Base-by-base conservation (phyloP, 495 filamentous ascomycete species). In the Apiosordaria backusii region DNA sequence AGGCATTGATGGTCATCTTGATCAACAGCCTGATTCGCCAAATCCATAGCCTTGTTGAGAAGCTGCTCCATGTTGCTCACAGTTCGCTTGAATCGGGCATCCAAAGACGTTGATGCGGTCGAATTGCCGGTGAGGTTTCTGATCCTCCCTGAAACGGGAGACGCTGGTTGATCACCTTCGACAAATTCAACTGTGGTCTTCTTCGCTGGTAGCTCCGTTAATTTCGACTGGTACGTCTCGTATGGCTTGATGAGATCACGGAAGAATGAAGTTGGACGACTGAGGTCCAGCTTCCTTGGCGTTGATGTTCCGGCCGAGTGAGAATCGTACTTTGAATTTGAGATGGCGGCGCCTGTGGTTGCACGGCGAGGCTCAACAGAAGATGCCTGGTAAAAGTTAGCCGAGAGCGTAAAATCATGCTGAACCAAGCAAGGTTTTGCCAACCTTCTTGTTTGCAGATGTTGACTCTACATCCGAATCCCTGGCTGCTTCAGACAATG, bases 31-130 rank as follows among this genome's bases (percentile, higher is more conserved):
- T 81, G 69, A 24, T 77, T 72, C 19, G 80, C 82, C 21, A 85
- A 69, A 0, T 69, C 72, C 19, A 82, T 64, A 19, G 82, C 83
- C 68, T 84, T 79, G 45, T 72, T 74, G 19, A 85, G 73, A 15
- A 85, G 75, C 54, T 73, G 67, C 60, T 85, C 83, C 27, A 85
- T 74, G 61, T 81, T 75, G 18, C 69, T 72, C 67, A 83, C 73
- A 7, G 78, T 78, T 23, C 65, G 68, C 60, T 74, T 70, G 60
- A 75, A 71, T 7, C 73, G 67, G 19, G 65, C 55, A 62, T 77
- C 75, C n/a, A 75, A 62, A 3, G 71, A 64, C 10, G 50, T 40
- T 1, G 66, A 29, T 0, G 50, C 57, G 1, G 55, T 60, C 0
- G 70, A 67, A 3, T 52, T 55, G 25, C 61, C 19, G 10, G 65